Evolutionary conservation across 768 basidiomycete species (phyloP), one percentile per base, ranked within the genome.

Genomic region (Amylocystis lapponica): DNA sequence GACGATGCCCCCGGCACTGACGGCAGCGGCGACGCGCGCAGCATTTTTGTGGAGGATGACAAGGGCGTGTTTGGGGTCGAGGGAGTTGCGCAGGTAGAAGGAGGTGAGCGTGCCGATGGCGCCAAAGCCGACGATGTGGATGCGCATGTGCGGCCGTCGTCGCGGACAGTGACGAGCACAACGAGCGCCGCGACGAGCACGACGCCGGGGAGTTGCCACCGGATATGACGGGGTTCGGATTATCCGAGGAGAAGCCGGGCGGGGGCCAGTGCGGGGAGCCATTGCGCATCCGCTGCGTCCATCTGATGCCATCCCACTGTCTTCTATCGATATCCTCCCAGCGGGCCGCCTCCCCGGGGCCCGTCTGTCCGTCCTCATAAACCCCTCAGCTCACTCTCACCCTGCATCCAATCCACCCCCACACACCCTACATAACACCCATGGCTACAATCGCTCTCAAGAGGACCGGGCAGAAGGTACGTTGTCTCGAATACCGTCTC

Each of bases 91-190:
- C 30, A 97, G 76, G 60, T 94, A 77, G 61, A 85, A 79, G 13
- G 92, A 75, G 50, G 97, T 50, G 46, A 97, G 78, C 22, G 79
- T 78, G 42, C 94, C 94, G 49, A 95, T 76, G 33, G 90, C 74
- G 37, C 91, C 91, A 31, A 91, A 63, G 52, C 92, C 91, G 49
- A 88, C 72, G 50, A 87, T 57, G 67, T 87, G 83, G 58, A 85
- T 74, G 49, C 74, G 81, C 85, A 89, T 86, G 48, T 46, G 49
- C 36, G 35, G 34, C 11, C 36, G 16, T 22, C 20, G 33, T 34
- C 9, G n/a, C n/a, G 32, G n/a, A 35, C 37, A 36, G 16, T 23
- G 43, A 10, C 31, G 41, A 35, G 25, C 41, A 34, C 16, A 16
- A 14, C n/a, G 41, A 34, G 32, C 16, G 8, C 36, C 20, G n/a